A percentile compares a stretch with the other conserved stretches of the same genome.
These are phyloP conservation scores for Fusarium begoniae DNA, from an alignment of 2,329 filamentous ascomycete species.

Conservation along the genomic window DNA sequence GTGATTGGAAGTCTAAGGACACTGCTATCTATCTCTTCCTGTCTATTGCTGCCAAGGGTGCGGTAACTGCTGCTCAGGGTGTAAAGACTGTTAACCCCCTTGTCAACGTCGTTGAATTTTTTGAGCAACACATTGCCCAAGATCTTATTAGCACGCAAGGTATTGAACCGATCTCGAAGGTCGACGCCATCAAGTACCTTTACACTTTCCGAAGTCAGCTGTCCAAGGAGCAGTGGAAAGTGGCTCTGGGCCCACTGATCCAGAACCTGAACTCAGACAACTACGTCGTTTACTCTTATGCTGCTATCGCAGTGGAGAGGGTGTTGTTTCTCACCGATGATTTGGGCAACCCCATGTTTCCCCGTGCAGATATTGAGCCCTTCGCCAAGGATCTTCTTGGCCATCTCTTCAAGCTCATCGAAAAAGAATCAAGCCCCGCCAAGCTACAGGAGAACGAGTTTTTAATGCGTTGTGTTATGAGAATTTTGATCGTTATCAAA, in stretches of 20 bases:
- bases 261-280: conserved; percentile 89
- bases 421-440: conserved; percentile 82
- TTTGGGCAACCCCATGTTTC: conserved; percentile 79
- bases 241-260: conserved; percentile 87
- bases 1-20: conserved; percentile 97
- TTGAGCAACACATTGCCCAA: conserved; percentile 89
- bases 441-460: conserved; percentile 99
- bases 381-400: conserved; percentile 86
- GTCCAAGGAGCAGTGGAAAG: conserved; percentile 90
- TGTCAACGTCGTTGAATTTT: conserved; percentile 93
- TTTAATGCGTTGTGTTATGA: conserved; percentile 98
- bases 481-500: conserved; percentile 92
- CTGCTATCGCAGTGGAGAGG: conserved; percentile 94
- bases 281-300: conserved; percentile 98
- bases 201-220: conserved; percentile 97
- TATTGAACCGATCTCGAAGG: conserved; percentile 87
- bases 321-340: conserved; percentile 85
- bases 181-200: conserved; percentile 97
- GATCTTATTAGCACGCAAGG: conserved; percentile 78
- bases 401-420: conserved; percentile 91
- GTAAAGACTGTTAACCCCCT: conserved; percentile 89
- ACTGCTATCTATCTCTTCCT: conserved; percentile 98
- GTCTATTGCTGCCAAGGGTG: conserved; percentile 91
- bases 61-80: conserved; percentile 85
- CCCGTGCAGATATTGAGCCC: conserved; percentile 79